These are phyloP conservation scores for Martiniozyma abietophila DNA, from an alignment of 805 yeast species.

Conservation along the genomic window DNA sequence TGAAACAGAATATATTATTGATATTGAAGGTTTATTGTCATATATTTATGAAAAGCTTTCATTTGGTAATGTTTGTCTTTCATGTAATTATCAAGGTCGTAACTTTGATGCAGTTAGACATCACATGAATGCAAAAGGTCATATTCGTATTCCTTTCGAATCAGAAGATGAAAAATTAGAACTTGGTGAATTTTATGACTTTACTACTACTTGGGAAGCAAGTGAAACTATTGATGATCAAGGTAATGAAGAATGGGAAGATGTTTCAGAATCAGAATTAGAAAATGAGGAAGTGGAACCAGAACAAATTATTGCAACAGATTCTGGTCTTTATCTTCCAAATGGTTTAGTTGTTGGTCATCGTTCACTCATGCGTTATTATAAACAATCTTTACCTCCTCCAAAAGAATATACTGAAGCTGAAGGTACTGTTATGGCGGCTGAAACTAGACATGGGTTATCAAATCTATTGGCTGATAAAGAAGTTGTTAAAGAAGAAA, in stretches of 20 bases:
- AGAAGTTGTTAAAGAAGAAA: conserved; percentile 32
- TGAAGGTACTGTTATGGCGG: conserved; percentile 65
- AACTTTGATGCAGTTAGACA: conserved; percentile 79
- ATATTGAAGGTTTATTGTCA: conserved; percentile 60
- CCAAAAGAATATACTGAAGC: conserved; percentile 51
- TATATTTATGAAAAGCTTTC: conserved; percentile 77
- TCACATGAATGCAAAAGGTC: conserved; percentile 80
- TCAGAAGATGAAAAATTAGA: conserved; percentile 65
- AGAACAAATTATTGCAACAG: conserved; percentile 29
- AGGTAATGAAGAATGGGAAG: conserved; percentile 27
- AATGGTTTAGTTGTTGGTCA: conserved; percentile 78
- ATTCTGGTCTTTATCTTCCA: conserved; percentile 63
- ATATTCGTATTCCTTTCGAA: conserved; percentile 85
- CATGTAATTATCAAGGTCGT: conserved; percentile 79
- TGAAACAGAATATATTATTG: conserved; percentile 59
- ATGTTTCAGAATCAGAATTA: conserved; percentile 27
- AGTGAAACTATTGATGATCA: conserved; percentile 26
- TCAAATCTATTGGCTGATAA: conserved; percentile 25
- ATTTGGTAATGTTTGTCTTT: conserved; percentile 73
- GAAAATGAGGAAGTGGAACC: conserved; percentile 26
- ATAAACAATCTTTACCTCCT: conserved; percentile 52
- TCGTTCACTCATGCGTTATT: conserved; percentile 61
- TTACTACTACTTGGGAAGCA: conserved; percentile 50
- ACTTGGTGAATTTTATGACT: conserved; percentile 78
- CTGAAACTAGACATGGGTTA: conserved; percentile 56